Percentiles rank a stretch among this genome's conserved stretches.
Evolutionary conservation across 2,329 filamentous ascomycete species (phyloP).

Genomic region (Alternaria postmessia): DNA sequence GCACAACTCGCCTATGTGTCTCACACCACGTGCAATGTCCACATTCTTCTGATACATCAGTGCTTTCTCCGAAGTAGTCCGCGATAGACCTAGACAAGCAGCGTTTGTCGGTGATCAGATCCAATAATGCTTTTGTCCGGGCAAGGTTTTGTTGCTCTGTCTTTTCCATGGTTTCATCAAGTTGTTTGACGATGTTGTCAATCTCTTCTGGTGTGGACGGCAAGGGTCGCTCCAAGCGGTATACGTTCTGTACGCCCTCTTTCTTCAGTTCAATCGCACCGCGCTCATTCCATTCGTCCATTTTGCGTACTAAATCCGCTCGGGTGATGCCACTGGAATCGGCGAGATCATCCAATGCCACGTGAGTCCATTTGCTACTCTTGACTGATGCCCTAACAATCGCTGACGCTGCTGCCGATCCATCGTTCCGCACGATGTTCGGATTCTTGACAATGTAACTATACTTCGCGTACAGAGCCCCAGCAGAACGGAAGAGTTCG

Average conservation of each 20-base stretch:
- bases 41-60: slow-evolving; percentile 56
- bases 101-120: slow-evolving; percentile 60
- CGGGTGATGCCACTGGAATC: slow-evolving; percentile 49
- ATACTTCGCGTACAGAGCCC: slow-evolving; percentile 66
- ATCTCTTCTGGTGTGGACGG: slow-evolving; percentile 56
- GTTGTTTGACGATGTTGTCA: slow-evolving; percentile 54
- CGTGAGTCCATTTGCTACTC: slow-evolving; percentile 53
- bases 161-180: slow-evolving; percentile 61
- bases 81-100: slow-evolving; percentile 65
- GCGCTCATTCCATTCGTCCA: slow-evolving; percentile 63
- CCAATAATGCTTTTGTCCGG: slow-evolving; percentile 60
- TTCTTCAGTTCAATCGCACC: slow-evolving; percentile 62
- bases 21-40: slow-evolving; percentile 64
- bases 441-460: slow-evolving; percentile 55
- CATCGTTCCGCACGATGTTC: slow-evolving; percentile 46
- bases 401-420: slow-evolving; percentile 54
- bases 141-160: slow-evolving; percentile 64
- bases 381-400: slow-evolving; percentile 56
- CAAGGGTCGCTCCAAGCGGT: slow-evolving; percentile 59
- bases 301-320: slow-evolving; percentile 60
- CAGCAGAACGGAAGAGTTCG: slow-evolving; percentile 62
- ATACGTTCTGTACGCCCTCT: slow-evolving; percentile 63
- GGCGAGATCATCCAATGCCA: slow-evolving; percentile 60
- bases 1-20: slow-evolving; percentile 40
- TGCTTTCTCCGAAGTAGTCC: slow-evolving; percentile 65